A percentile compares a stretch with the other conserved stretches of the same genome.
phyloP scores from a whole-genome alignment of 2,329 filamentous ascomycete genomes.

The Pseudocercospora eumusae region DNA sequence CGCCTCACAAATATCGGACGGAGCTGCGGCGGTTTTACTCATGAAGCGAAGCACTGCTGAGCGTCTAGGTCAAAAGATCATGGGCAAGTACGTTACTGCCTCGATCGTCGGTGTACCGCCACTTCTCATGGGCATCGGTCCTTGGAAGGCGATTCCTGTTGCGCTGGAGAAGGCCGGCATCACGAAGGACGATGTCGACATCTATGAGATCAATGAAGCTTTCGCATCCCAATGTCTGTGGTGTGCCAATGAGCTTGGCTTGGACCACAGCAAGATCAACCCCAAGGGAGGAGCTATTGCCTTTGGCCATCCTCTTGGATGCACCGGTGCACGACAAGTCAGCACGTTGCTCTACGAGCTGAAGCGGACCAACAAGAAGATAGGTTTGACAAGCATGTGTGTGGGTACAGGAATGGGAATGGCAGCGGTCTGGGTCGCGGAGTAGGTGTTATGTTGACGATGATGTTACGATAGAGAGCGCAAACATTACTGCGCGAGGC shows the following conservation, averaged over 20 bases:
- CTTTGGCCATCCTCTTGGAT: slow-evolving; percentile 88
- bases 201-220: slow-evolving; percentile 99
- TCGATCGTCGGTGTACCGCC: slow-evolving; percentile 87
- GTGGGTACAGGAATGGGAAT: slow-evolving; percentile 97
- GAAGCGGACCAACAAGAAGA: slow-evolving; percentile 76
- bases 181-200: slow-evolving; percentile 85
- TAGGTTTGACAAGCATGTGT: slow-evolving; percentile 95
- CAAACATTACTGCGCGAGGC: background rate
- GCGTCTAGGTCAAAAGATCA: slow-evolving; percentile 79
- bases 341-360: slow-evolving; percentile 90
- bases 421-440: slow-evolving; percentile 93
- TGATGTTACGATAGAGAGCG: slow-evolving; percentile 1
- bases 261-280: slow-evolving; percentile 87
- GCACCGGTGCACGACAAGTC: slow-evolving; percentile 91
- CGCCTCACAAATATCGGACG: slow-evolving; percentile 92
- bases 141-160: slow-evolving; percentile 93
- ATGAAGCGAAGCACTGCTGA: slow-evolving; percentile 94
- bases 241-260: slow-evolving; percentile 83
- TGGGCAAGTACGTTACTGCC: slow-evolving; percentile 89
- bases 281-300: slow-evolving; percentile 96
- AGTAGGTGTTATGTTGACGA: slow-evolving; percentile 55
- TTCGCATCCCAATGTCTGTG: slow-evolving; percentile 94
- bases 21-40: slow-evolving; percentile 88
- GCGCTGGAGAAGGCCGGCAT: slow-evolving; percentile 86
- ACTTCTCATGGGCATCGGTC: slow-evolving; percentile 92